These are phyloP conservation scores for Cytospora leucostoma DNA, from an alignment of 2,329 filamentous ascomycete genomes.

Conservation along the genomic window DNA sequence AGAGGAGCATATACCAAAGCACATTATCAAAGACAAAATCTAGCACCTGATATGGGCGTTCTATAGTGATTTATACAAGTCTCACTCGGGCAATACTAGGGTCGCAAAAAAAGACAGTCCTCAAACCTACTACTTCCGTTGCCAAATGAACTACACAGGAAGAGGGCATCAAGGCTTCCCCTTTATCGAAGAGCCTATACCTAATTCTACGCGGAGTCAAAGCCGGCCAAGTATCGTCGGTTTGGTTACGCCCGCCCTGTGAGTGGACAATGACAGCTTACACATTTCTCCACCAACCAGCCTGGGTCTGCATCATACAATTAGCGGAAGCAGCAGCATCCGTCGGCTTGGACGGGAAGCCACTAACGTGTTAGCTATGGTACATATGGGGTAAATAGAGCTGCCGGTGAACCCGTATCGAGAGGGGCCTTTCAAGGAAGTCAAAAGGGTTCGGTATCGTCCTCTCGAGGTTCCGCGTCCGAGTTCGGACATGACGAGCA, in stretches of 20 bases:
- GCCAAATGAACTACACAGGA: neutral
- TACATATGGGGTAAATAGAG: neutral
- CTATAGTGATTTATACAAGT: slow-evolving; percentile 1
- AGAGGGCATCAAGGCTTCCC: slow-evolving; percentile 8
- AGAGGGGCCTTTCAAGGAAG: neutral
- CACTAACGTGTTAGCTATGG: neutral
- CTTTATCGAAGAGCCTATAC: neutral
- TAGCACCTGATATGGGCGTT: neutral
- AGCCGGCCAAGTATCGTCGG: neutral
- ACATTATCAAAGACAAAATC: neutral
- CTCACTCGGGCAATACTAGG: neutral
- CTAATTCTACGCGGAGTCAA: slow-evolving; percentile 16
- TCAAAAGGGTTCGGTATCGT: neutral
- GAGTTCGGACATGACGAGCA: neutral
- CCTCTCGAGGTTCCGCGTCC: neutral
- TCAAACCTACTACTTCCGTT: neutral
- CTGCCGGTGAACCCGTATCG: neutral
- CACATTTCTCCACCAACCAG: slow-evolving; percentile 27
- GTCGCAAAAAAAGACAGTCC: neutral
- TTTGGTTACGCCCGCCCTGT: neutral
- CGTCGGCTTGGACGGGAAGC: neutral
- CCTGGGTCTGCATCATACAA: neutral
- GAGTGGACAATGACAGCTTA: neutral
- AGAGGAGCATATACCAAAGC: too few relatives aligned
- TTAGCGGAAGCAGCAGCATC: neutral